These are phyloP conservation scores for Cladophialophora yegresii DNA, from an alignment of 2,329 filamentous ascomycete species.

Conservation along the genomic window DNA sequence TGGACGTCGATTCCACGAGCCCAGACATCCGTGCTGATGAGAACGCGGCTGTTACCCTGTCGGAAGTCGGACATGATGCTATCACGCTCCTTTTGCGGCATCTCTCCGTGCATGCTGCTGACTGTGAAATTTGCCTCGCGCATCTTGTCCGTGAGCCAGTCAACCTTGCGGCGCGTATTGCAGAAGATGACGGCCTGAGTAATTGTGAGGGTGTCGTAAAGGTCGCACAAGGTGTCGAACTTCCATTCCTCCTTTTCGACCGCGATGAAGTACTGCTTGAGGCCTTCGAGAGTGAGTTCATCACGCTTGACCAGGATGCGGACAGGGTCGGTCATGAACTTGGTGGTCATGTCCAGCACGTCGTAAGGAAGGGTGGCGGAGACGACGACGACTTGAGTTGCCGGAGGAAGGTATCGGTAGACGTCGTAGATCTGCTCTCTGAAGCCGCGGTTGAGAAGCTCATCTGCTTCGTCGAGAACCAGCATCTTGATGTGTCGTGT, in stretches of 20 bases:
- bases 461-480: slow-evolving; percentile 74
- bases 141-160: slow-evolving; percentile 99
- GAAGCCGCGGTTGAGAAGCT: slow-evolving; percentile 89
- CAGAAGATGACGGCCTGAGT: slow-evolving; percentile 99
- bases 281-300: slow-evolving; percentile 91
- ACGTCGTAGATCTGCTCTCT: slow-evolving; percentile 99
- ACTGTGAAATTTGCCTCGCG: slow-evolving; percentile 98
- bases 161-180: slow-evolving; percentile 98
- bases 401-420: slow-evolving; percentile 92
- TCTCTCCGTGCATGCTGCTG: slow-evolving; percentile 97
- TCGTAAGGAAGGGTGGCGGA: slow-evolving; percentile 97
- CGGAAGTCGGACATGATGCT: slow-evolving; percentile 99
- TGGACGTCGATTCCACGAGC: slow-evolving; percentile 98
- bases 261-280: slow-evolving; percentile 99
- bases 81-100: slow-evolving; percentile 97
- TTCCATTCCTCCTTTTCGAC: slow-evolving; percentile 99
- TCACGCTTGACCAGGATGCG: slow-evolving; percentile 98
- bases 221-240: slow-evolving; percentile 95
- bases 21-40: slow-evolving; percentile 98
- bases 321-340: slow-evolving; percentile 99
- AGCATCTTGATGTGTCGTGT: slow-evolving; percentile 78
- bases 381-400: slow-evolving; percentile 97
- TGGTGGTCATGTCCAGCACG: slow-evolving; percentile 97
- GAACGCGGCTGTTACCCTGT: slow-evolving; percentile 90
- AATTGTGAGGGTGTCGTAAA: slow-evolving; percentile 98